phyloP scores from a whole-genome alignment of 805 yeast species.

The Candida fluviatilis region DNA sequence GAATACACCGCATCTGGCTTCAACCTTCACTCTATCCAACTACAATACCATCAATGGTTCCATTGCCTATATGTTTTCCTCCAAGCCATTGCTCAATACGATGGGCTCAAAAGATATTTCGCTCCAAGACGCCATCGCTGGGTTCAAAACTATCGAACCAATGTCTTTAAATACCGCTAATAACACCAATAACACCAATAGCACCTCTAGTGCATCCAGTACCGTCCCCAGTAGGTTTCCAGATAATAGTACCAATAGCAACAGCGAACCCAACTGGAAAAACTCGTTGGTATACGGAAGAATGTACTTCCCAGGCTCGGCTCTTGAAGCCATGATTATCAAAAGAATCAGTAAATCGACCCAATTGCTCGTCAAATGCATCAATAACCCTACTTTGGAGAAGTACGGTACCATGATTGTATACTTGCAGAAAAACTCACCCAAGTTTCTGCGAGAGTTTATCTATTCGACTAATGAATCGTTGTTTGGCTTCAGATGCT shows the following conservation, averaged over 20 bases:
- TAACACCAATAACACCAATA: background rate
- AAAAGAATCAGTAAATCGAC: constrained; percentile 54
- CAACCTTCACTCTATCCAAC: constrained; percentile 67
- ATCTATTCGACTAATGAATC: constrained; percentile 82
- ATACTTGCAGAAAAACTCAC: constrained; percentile 66
- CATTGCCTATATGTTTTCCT: constrained; percentile 72
- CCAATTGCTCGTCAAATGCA: constrained; percentile 70
- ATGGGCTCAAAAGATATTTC: constrained; percentile 48
- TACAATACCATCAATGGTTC: constrained; percentile 71
- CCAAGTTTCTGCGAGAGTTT: constrained; percentile 64
- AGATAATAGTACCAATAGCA: constrained; percentile 15
- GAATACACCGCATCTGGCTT: constrained; percentile 65
- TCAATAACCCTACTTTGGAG: constrained; percentile 58
- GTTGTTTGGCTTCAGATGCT: constrained; percentile 72
- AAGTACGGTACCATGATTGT: constrained; percentile 57
- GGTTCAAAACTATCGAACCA: constrained; percentile 60
- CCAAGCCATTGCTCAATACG: constrained; percentile 51
- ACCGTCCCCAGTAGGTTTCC: constrained; percentile 1
- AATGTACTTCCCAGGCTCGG: constrained; percentile 82
- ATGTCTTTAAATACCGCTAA: constrained; percentile 9
- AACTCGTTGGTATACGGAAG: constrained; percentile 70
- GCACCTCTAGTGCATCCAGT: background rate
- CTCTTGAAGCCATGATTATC: constrained; percentile 82
- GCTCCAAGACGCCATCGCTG: constrained; percentile 65
- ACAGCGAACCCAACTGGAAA: constrained; percentile 11